These are phyloP conservation scores for Tulasnella sp. DNA, from an alignment of 768 basidiomycete species.

Conservation along the genomic window DNA sequence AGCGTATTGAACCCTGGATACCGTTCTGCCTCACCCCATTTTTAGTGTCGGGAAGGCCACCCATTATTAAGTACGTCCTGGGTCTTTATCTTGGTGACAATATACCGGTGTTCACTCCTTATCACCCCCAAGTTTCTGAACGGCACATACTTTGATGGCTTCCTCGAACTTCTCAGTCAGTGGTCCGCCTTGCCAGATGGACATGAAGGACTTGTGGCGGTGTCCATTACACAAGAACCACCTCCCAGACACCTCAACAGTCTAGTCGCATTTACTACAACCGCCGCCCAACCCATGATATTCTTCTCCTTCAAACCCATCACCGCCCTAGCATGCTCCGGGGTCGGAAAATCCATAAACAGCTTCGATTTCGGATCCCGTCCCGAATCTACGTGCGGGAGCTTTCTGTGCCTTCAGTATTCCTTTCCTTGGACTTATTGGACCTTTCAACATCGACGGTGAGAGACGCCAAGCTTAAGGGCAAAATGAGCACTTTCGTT, in stretches of 20 bases:
- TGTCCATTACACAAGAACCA: slow-evolving; percentile 51
- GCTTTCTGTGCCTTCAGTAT: slow-evolving; percentile 30
- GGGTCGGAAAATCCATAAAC: slow-evolving; percentile 36
- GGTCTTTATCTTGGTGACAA: slow-evolving; percentile 19
- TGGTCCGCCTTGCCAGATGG: slow-evolving; percentile 38
- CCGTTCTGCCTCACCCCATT: background rate
- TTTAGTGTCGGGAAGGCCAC: slow-evolving; percentile 59
- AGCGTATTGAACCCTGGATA: background rate
- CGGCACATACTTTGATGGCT: slow-evolving; percentile 79
- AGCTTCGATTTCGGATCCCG: slow-evolving; percentile 64
- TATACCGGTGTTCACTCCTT: background rate
- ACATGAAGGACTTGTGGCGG: no score
- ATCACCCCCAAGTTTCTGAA: slow-evolving; percentile 20
- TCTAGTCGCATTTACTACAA: slow-evolving; percentile 23
- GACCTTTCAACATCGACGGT: slow-evolving; percentile 60
- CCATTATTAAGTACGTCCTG: slow-evolving; percentile 76
- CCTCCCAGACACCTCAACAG: slow-evolving; percentile 32
- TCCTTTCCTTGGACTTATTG: slow-evolving; percentile 46
- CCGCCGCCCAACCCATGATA: slow-evolving; percentile 78
- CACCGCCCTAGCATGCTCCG: slow-evolving; percentile 36
- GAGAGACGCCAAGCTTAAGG: slow-evolving; percentile 40
- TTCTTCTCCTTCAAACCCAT: slow-evolving; percentile 64
- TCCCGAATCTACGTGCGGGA: slow-evolving; percentile 44
- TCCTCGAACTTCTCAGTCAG: slow-evolving; percentile 46
- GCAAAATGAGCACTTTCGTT: slow-evolving; percentile 40